Evolutionary conservation across 257 asterid species (phyloP).

Genomic region (Leptodermis oblonga): DNA sequence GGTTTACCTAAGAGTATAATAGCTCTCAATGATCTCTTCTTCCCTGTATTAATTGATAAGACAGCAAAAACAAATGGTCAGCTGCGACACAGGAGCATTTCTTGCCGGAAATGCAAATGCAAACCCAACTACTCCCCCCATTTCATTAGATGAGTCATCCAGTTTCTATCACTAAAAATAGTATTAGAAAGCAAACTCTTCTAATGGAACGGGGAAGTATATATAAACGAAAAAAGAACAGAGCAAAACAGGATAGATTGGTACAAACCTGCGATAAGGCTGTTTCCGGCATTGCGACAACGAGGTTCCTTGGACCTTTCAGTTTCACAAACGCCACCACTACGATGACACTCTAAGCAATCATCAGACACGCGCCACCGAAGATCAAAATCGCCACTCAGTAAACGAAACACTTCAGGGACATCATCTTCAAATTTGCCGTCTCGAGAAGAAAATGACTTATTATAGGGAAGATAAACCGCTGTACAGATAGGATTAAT

Average conservation of each 20-base stretch:
- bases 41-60: too few species aligned
- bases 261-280: neutral
- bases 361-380: neutral
- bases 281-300: neutral
- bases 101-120: too few species aligned
- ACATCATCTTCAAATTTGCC: neutral
- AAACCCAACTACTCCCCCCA: too few species aligned
- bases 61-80: too few species aligned
- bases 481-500: neutral
- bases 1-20: too few species aligned
- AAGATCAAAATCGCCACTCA: conserved; percentile 8
- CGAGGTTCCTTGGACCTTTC: neutral
- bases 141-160: too few species aligned
- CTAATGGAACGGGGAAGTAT: too few species aligned
- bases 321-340: neutral
- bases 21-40: too few species aligned
- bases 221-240: too few species aligned
- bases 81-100: too few species aligned
- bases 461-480: conserved; percentile 17
- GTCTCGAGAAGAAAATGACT: neutral
- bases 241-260: neutral
- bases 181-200: too few species aligned
- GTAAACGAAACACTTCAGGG: neutral
- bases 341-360: neutral
- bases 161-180: neutral